Percentiles rank a stretch among this genome's conserved stretches.
These are phyloP conservation scores for Moricandia moricandioides DNA, from an alignment of 345 rosid genomes.

Conservation along the genomic window DNA sequence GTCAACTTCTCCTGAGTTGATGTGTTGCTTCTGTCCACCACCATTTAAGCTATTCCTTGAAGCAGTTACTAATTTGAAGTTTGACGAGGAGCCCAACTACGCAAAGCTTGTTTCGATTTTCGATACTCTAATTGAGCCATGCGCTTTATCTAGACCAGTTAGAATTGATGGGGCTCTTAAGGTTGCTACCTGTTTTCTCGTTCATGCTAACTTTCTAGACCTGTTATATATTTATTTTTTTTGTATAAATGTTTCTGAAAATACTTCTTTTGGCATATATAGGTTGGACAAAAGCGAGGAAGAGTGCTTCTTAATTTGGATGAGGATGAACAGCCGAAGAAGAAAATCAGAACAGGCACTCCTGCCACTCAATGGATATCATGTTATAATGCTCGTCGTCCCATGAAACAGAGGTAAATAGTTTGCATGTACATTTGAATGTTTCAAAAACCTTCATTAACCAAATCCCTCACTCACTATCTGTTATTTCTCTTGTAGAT, in stretches of 20 bases:
- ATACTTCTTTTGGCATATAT: constrained; percentile 8
- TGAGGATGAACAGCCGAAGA: constrained; percentile 90
- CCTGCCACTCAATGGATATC: constrained; percentile 94
- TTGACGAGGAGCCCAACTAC: constrained; percentile 90
- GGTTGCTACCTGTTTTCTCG: constrained; percentile 43
- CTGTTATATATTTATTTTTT: constrained; percentile 9
- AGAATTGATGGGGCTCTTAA: constrained; percentile 91
- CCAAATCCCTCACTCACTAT: not conserved
- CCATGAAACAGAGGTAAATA: constrained; percentile 90
- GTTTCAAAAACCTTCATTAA: constrained; percentile 16
- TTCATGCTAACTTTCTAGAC: constrained; percentile 14
- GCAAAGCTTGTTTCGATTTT: constrained; percentile 78
- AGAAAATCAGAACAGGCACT: constrained; percentile 78
- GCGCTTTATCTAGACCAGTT: constrained; percentile 61
- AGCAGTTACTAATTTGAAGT: constrained; percentile 82
- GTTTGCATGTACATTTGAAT: constrained; percentile 43
- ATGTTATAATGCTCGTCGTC: constrained; percentile 84
- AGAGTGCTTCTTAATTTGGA: constrained; percentile 57
- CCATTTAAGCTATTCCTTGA: constrained; percentile 84
- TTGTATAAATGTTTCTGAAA: not conserved
- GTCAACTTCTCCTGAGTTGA: constrained; percentile 86
- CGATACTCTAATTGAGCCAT: constrained; percentile 67
- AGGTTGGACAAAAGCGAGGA: constrained; percentile 92
- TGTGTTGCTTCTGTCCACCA: constrained; percentile 80
- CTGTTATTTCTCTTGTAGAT: constrained; percentile 45